phyloP scores from a whole-genome alignment of 164 flowering plant genomes.

The Kalanchoe fedtschenkoi region DNA sequence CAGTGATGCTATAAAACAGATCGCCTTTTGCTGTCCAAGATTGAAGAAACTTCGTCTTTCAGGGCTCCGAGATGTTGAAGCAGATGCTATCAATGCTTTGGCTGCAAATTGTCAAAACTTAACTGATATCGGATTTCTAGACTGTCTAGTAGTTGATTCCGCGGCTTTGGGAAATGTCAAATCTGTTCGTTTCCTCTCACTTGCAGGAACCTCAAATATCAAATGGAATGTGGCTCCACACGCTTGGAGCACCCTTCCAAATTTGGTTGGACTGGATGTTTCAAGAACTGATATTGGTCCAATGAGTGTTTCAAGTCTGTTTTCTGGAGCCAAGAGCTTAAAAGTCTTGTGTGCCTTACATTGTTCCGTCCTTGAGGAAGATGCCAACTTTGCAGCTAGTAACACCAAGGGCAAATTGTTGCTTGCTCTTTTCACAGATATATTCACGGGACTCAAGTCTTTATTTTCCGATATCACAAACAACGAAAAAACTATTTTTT shows the following conservation, averaged over 20 bases:
- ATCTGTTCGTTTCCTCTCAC: conserved; percentile 67
- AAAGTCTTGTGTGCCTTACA: conserved; percentile 77
- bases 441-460: conserved; percentile 55
- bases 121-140: conserved; percentile 73
- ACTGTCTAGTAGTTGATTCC: conserved; percentile 64
- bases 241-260: conserved; percentile 61
- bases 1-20: conserved; percentile 70
- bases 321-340: conserved; percentile 53
- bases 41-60: conserved; percentile 72
- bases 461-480: conserved; percentile 44
- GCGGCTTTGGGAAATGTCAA: conserved; percentile 48
- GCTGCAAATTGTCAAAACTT: conserved; percentile 61
- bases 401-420: conserved; percentile 55
- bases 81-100: conserved; percentile 66
- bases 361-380: conserved; percentile 66
- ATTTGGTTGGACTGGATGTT: conserved; percentile 72
- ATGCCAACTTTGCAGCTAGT: conserved; percentile 24
- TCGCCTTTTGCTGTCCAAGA: conserved; percentile 72
- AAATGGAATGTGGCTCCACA: conserved; percentile 58
- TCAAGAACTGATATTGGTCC: conserved; percentile 73
- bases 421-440: conserved; percentile 50
- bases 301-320: conserved; percentile 41
- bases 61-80: conserved; percentile 67
- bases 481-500: conserved; percentile 42
- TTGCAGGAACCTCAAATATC: conserved; percentile 70